Base-by-base conservation (phyloP, 2,329 filamentous ascomycete species). In the Aspergillus alliaceus region DNA sequence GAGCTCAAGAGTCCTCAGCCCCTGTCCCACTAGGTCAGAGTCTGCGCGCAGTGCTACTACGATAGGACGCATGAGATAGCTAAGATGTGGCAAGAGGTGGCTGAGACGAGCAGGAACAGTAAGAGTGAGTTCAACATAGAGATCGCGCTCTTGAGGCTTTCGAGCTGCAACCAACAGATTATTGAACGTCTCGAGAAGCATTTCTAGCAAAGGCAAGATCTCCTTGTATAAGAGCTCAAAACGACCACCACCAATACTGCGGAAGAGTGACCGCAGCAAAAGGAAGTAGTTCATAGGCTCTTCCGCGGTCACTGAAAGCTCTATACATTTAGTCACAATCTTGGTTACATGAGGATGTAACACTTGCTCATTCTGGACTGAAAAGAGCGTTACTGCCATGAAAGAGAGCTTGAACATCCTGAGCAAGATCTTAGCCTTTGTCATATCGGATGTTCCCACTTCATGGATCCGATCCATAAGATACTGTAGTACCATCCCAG, bases 251-350 rank as follows among this genome's bases (percentile, higher is more conserved):
- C 95, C 95, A 53, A 99, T 99, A 71, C 93, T 98, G 56, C 95
- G 82, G 74, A 99, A 99, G 1, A 99, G 80, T 0, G 93, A 97
- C 32, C 95, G 85, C 37, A 99, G 80, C 1, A 99, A 84, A 11
- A 97, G 82, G 75, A 99, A 99, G 76, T 99, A 99, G 74, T 99
- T 99, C 85, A 97, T 96, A 0, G 96, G 96, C 71, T 98, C 93
- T 67, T 97, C 92, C 0, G 95, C 96, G 57, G 90, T 96, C 6
- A 95, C 96, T 1, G 93, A 97, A 35, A 98, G 80, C 75, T 98
- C 91, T 61, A 99, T 97, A 8, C 93, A 98, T 75, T 96, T 93
- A 12, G 93, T 97, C 59, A 99, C 91, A 62, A 99, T 96, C 71
- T 96, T 96, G 54, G 96, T 93, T 51, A 99, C 93, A 72, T 99